Evolutionary conservation across 2,329 filamentous ascomycete genomes (phyloP).

Genomic region (Clonostachys sp.): DNA sequence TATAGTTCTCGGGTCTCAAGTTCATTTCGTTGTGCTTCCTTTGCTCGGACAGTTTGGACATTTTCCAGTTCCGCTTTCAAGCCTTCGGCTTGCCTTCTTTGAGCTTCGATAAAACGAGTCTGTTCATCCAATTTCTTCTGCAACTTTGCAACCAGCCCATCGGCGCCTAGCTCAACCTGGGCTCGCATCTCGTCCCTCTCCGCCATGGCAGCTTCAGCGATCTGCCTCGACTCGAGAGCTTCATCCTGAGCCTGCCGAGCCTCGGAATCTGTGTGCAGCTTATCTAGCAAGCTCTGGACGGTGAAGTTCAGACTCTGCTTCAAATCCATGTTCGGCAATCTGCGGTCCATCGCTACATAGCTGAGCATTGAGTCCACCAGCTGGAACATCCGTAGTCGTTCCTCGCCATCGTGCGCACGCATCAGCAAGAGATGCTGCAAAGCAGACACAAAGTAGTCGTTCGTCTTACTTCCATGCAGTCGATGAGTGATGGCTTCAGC

Average conservation of each 20-base stretch:
- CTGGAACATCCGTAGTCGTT: constrained; percentile 92
- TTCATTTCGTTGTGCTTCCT: constrained; percentile 92
- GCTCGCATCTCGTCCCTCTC: constrained; percentile 93
- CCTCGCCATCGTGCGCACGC: constrained; percentile 85
- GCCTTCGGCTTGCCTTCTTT: constrained; percentile 78
- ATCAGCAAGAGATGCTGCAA: constrained; percentile 94
- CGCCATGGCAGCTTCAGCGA: constrained; percentile 92
- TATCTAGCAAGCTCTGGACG: constrained; percentile 90
- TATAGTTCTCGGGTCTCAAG: constrained; percentile 94
- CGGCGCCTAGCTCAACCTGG: constrained; percentile 84
- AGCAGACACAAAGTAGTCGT: constrained; percentile 94
- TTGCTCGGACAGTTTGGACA: constrained; percentile 77
- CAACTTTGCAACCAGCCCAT: constrained; percentile 87
- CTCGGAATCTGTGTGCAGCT: constrained; percentile 93
- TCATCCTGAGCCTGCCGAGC: constrained; percentile 90
- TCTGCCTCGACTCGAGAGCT: constrained; percentile 81
- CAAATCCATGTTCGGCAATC: constrained; percentile 92
- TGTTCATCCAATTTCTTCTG: constrained; percentile 96
- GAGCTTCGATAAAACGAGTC: constrained; percentile 82
- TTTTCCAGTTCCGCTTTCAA: constrained; percentile 88
- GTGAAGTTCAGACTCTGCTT: constrained; percentile 98
- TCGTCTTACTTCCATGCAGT: constrained; percentile 75
- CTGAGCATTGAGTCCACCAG: constrained; percentile 98
- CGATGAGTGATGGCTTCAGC: constrained; percentile 88
- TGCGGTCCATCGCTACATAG: constrained; percentile 96